phyloP scores from a whole-genome alignment of 2,329 filamentous ascomycete genomes.

The Paraconiothyrium sp. region DNA sequence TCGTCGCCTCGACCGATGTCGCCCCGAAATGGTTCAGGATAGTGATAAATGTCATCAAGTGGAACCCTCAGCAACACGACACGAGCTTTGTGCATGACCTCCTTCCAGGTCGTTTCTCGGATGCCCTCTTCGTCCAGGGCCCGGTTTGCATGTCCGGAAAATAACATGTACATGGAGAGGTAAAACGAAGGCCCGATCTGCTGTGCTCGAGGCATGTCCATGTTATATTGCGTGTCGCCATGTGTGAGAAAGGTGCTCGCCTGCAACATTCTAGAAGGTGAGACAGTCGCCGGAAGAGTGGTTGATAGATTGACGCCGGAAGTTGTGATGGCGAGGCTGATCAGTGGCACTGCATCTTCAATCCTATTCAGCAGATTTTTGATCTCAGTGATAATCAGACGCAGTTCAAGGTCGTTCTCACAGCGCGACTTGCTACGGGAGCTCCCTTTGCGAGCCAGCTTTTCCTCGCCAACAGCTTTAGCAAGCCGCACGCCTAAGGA shows the following conservation, averaged over 20 bases:
- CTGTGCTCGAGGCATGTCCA: conserved; percentile 69
- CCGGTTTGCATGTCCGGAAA: conserved; percentile 76
- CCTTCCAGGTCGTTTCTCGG: conserved; percentile 85
- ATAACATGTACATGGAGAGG: conserved; percentile 94
- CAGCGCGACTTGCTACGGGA: conserved; percentile 61
- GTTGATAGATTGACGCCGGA: conserved; percentile 89
- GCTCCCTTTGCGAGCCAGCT: conserved; percentile 58
- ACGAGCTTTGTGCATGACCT: conserved; percentile 91
- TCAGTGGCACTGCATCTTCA: conserved; percentile 88
- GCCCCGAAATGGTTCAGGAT: conserved; percentile 37
- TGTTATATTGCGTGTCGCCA: conserved; percentile 83
- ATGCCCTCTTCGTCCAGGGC: conserved; percentile 65
- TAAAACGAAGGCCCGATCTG: conserved; percentile 90
- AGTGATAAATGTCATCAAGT: conserved; percentile 63
- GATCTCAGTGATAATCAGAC: conserved; percentile 77
- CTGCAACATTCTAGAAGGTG: conserved; percentile 88
- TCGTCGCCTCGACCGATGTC: conserved; percentile 26
- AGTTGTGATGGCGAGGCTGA: conserved; percentile 93
- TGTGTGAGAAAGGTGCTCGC: conserved; percentile 90
- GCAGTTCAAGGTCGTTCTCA: conserved; percentile 71
- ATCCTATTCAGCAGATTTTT: conserved; percentile 78
- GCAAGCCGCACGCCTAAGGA: conserved; percentile 78
- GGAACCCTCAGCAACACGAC: conserved; percentile 81
- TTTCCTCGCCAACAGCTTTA: conserved; percentile 71
- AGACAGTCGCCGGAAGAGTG: conserved; percentile 81